These are phyloP conservation scores for Neonectria coccinea DNA, from an alignment of 2,329 filamentous ascomycete species.

Conservation along the genomic window DNA sequence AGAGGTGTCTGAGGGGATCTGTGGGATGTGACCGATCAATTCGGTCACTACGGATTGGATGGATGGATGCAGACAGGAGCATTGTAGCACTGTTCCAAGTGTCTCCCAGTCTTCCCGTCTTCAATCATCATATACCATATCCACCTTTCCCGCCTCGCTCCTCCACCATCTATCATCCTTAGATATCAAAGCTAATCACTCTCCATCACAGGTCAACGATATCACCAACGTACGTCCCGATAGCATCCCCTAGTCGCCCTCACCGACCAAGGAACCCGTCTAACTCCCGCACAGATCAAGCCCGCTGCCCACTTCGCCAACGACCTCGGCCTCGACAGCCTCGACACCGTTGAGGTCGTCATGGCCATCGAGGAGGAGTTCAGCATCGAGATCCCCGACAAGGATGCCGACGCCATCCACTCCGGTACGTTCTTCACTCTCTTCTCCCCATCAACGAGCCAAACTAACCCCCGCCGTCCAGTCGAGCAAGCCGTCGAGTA, in stretches of 20 bases:
- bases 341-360: conserved; percentile 99
- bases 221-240: conserved; percentile 66
- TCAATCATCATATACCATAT: conserved; percentile 3
- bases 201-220: conserved; percentile 71
- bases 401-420: conserved; percentile 94
- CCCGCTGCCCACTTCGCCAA: conserved; percentile 91
- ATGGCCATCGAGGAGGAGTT: conserved; percentile 98
- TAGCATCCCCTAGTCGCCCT: conserved; percentile 19
- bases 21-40: conserved; percentile 20
- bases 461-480: conserved; percentile 52
- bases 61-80: neutral
- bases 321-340: conserved; percentile 94
- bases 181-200: conserved; percentile 45
- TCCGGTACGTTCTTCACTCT: conserved; percentile 75
- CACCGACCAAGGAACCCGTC: conserved; percentile 19
- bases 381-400: conserved; percentile 97
- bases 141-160: neutral
- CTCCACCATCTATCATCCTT: neutral
- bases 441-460: neutral
- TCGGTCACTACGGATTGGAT: conserved; percentile 2
- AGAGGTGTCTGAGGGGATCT: neutral
- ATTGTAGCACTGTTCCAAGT: conserved; percentile 2
- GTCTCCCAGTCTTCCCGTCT: neutral
- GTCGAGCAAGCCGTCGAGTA: conserved; percentile 96
- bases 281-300: conserved; percentile 73